Percentiles rank a stretch among this genome's conserved stretches.
Evolutionary conservation across 2,329 filamentous ascomycete species (phyloP).

Genomic region (Periconia sp.): DNA sequence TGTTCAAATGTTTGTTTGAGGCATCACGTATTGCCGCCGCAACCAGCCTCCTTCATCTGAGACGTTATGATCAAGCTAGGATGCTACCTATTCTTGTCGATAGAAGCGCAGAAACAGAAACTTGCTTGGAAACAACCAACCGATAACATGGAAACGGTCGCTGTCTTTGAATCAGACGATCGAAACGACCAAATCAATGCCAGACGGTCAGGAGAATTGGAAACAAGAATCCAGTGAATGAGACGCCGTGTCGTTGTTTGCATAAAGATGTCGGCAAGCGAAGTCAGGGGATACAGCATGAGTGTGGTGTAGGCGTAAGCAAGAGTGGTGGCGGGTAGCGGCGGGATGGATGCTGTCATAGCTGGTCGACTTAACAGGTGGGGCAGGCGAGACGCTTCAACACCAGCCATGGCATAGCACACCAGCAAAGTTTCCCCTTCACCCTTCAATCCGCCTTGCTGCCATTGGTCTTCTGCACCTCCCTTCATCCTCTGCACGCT

Average conservation of each 20-base stretch:
- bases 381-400: slow-evolving; percentile 35
- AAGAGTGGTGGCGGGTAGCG: background rate
- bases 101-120: no score
- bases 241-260: slow-evolving; percentile 12
- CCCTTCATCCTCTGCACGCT: slow-evolving; percentile 7
- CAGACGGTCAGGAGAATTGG: background rate
- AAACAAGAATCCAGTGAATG: slow-evolving; percentile 13
- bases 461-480: slow-evolving; percentile 20
- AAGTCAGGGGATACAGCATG: slow-evolving; percentile 11
- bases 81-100: no score
- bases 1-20: no score
- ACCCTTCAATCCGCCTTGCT: slow-evolving; percentile 23
- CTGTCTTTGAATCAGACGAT: background rate
- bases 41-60: no score
- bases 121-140: background rate
- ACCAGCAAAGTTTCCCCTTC: slow-evolving; percentile 8
- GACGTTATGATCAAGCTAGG: no score
- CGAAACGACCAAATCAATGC: background rate
- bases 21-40: no score
- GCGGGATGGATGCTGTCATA: slow-evolving; percentile 2
- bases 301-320: background rate
- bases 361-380: slow-evolving; percentile 9
- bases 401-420: slow-evolving; percentile 36
- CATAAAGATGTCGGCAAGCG: slow-evolving; percentile 21
- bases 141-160: background rate